A percentile compares a stretch with the other conserved stretches of the same genome.
phyloP scores from a whole-genome alignment of 768 basidiomycete genomes.

The Lentinula aciculospora region DNA sequence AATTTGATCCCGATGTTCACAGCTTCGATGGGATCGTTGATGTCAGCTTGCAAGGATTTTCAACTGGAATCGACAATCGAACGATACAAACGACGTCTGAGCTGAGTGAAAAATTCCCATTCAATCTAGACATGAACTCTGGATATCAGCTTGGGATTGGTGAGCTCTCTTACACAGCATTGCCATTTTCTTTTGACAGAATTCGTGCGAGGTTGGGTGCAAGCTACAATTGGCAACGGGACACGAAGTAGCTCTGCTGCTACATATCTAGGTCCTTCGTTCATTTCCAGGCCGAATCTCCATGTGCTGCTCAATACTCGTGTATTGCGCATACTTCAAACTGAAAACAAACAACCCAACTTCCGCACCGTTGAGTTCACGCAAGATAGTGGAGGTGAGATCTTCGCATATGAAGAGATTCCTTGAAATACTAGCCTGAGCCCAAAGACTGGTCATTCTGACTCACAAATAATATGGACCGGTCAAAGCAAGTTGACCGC shows the following conservation, averaged over 20 bases:
- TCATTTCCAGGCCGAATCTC: constrained; percentile 15
- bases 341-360: neutral
- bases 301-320: constrained; percentile 11
- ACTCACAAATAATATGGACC: too few species aligned
- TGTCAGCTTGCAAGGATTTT: constrained; percentile 21
- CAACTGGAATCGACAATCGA: constrained; percentile 14
- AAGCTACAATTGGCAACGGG: constrained; percentile 14
- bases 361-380: constrained; percentile 7
- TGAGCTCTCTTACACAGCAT: neutral
- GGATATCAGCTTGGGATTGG: constrained; percentile 25
- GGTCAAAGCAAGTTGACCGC: too few species aligned
- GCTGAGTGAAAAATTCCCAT: constrained; percentile 19
- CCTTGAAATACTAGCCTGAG: neutral
- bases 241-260: constrained; percentile 16
- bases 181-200: neutral
- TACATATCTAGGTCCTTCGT: constrained; percentile 17
- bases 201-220: constrained; percentile 13
- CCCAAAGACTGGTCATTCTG: neutral
- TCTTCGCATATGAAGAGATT: too few species aligned
- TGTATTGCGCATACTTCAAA: constrained; percentile 6
- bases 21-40: constrained; percentile 16
- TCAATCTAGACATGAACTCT: constrained; percentile 24
- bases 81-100: constrained; percentile 15
- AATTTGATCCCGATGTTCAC: constrained; percentile 25
- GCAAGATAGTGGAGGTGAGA: constrained; percentile 1